Percentiles rank a stretch among this genome's conserved stretches.
Evolutionary conservation across 306 rosid genomes (phyloP).

Genomic region (Coriaria nepalensis): DNA sequence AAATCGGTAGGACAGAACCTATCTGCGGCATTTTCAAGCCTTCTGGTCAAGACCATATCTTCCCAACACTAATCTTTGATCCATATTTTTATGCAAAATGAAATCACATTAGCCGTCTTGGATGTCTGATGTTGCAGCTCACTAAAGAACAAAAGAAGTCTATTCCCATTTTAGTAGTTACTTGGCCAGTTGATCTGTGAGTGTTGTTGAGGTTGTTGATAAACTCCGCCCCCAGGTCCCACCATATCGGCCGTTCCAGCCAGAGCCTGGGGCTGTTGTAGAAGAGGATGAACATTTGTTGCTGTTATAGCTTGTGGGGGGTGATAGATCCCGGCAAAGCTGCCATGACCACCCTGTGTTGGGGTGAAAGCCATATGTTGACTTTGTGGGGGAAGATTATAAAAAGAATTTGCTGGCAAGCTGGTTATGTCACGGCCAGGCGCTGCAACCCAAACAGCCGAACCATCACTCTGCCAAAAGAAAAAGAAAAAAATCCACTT

Average conservation of each 20-base stretch:
- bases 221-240: constrained; percentile 84
- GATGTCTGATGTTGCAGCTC: constrained; percentile 31
- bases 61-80: constrained; percentile 15
- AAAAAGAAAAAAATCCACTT: constrained; percentile 5
- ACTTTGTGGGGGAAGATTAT: constrained; percentile 82
- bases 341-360: constrained; percentile 74
- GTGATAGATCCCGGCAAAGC: constrained; percentile 77
- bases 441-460: constrained; percentile 87
- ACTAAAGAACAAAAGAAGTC: constrained; percentile 6
- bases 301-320: constrained; percentile 81
- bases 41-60: constrained; percentile 30
- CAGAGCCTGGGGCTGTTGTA: constrained; percentile 90
- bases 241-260: constrained; percentile 89
- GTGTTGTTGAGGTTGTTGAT: constrained; percentile 92
- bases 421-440: constrained; percentile 77
- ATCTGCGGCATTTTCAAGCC: constrained; percentile 34
- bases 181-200: constrained; percentile 87
- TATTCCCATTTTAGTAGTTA: constrained; percentile 44
- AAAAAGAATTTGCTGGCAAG: constrained; percentile 70
- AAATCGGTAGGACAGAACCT: constrained; percentile 61
- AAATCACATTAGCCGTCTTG: constrained; percentile 26
- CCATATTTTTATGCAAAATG: too few species aligned
- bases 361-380: constrained; percentile 83
- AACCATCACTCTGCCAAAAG: constrained; percentile 69
- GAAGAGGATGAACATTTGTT: constrained; percentile 73